Conservation (phyloP, 164 flowering plant species). For the Umbilicus rupestris region DNA sequence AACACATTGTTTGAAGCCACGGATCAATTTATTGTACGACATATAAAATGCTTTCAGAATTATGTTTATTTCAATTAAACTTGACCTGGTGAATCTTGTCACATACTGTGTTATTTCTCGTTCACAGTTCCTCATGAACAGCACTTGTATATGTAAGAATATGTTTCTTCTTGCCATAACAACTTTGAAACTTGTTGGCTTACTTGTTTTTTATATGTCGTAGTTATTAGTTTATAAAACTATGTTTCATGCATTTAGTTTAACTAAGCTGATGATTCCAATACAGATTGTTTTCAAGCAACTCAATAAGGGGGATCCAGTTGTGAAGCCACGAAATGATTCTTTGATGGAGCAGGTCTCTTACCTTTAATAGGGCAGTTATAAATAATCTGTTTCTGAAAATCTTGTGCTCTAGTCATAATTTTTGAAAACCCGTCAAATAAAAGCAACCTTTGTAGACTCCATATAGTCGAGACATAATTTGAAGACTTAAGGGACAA, state of each 20-base stretch:
- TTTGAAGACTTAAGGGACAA: neutral
- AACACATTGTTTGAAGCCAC: too few species aligned
- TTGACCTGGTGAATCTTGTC: too few species aligned
- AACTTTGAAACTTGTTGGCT: too few species aligned
- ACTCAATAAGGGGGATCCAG: constrained; percentile 3
- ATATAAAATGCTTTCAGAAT: too few species aligned
- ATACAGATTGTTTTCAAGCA: neutral
- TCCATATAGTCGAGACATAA: neutral
- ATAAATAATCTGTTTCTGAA: neutral
- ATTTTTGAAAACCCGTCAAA: neutral
- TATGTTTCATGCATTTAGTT: neutral
- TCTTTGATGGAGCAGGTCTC: constrained; percentile 3
- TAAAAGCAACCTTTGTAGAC: neutral
- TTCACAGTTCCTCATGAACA: too few species aligned
- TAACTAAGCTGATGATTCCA: neutral
- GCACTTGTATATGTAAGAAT: too few species aligned
- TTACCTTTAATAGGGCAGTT: neutral
- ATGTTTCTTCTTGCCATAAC: too few species aligned
- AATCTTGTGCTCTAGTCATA: neutral
- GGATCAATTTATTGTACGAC: too few species aligned
- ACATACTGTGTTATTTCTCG: too few species aligned
- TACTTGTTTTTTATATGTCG: too few species aligned
- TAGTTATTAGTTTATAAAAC: too few species aligned
- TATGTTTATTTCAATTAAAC: too few species aligned
- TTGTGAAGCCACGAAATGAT: constrained; percentile 9